Conservation (phyloP, 1,139 yeast species). For the Kodamaea ohmeri region DNA sequence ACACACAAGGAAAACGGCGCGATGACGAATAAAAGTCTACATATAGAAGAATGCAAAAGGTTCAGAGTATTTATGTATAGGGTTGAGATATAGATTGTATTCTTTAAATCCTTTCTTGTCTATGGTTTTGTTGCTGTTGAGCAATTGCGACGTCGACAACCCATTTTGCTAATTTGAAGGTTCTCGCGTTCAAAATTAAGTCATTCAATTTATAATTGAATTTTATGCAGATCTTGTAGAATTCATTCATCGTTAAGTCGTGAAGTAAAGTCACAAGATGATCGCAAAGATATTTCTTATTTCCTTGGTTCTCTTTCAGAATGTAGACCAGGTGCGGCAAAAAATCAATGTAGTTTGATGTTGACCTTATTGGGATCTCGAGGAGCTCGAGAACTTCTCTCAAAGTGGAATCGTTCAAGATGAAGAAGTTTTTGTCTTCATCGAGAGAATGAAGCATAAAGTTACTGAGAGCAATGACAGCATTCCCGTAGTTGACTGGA, state of each 20-base stretch:
- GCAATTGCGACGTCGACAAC: constrained; percentile 66
- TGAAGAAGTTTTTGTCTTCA: constrained; percentile 54
- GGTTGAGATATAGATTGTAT: background rate
- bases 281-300: constrained; percentile 21
- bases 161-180: constrained; percentile 68
- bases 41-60: constrained; percentile 4
- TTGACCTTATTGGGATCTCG: constrained; percentile 54
- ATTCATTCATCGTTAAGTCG: constrained; percentile 61
- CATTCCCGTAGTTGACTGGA: constrained; percentile 59
- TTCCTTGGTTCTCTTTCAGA: constrained; percentile 26
- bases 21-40: constrained; percentile 7
- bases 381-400: constrained; percentile 57
- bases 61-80: no score
- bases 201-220: constrained; percentile 64
- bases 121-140: constrained; percentile 32
- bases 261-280: constrained; percentile 55
- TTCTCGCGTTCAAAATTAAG: constrained; percentile 57
- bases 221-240: constrained; percentile 59
- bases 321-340: constrained; percentile 48
- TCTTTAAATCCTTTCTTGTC: constrained; percentile 3
- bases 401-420: constrained; percentile 50
- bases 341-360: constrained; percentile 36
- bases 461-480: constrained; percentile 59
- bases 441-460: constrained; percentile 58
- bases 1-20: constrained; percentile 7